Evolutionary conservation across 495 filamentous ascomycete genomes (phyloP).

Genomic region (Trichoderma gamsii): DNA sequence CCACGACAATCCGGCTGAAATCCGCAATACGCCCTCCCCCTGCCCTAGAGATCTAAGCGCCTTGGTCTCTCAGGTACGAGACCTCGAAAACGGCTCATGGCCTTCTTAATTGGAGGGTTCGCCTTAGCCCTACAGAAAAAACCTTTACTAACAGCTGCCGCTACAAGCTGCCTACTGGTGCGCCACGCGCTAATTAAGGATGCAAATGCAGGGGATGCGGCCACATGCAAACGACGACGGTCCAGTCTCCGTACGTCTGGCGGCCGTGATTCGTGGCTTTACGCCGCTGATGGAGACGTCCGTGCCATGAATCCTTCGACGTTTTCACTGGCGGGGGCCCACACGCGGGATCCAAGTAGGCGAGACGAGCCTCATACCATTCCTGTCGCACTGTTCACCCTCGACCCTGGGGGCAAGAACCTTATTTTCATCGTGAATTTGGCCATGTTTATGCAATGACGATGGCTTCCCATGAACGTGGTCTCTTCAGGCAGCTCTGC

Average conservation of each 20-base stretch:
- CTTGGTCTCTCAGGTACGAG: slow-evolving; percentile 1
- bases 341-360: not conserved
- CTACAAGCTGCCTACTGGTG: not conserved
- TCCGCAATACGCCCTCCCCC: not conserved
- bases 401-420: not conserved
- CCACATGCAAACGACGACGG: not conserved
- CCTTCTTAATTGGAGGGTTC: not conserved
- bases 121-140: slow-evolving; percentile 1
- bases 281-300: not conserved
- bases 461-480: not conserved
- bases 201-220: not conserved
- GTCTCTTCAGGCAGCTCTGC: not conserved
- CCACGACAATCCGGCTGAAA: slow-evolving; percentile 8
- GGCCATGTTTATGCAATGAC: not conserved
- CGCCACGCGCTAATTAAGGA: not conserved
- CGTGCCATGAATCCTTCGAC: not conserved
- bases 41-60: slow-evolving; percentile 11
- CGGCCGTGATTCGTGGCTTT: not conserved
- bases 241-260: not conserved
- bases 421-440: not conserved
- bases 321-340: not conserved
- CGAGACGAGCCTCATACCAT: not conserved
- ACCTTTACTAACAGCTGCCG: not conserved
- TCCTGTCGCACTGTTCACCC: not conserved
- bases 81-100: not conserved